Evolutionary conservation across 345 rosid species (phyloP), one percentile per base, ranked within the genome.

Genomic region (Excoecaria cochinchinensis): DNA sequence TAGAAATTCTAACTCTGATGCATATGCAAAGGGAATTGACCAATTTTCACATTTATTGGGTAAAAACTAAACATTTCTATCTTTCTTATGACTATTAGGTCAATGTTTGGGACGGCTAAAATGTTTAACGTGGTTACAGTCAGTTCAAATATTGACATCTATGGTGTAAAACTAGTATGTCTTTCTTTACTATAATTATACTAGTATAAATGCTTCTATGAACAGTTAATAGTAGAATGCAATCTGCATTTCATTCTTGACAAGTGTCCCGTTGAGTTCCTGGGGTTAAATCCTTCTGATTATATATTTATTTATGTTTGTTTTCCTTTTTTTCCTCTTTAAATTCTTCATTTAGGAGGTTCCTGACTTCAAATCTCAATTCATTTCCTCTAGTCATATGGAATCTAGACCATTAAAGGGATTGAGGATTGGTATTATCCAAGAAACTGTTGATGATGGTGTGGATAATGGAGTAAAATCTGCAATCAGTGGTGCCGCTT

Each of bases 331-430:
- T 31, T 31, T 31, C 31, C 31, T 31, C 31, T 31, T 31, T 31
- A 58, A 53, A 73, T 36, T 50, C 50, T 36, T 48, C 67, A 48
- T 79, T 62, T 85, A 94, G 97, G 94, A 83, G 80, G 93, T 90
- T 76, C 98, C 95, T 47, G 90, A 92, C 70, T 89, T 89, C 64
- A 75, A 82, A 15, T 82, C 90, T 42, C 89, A 86, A 71, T 87
- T 89, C 79, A 52, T 68, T 69, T 80, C 91, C 47, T 13, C 80
- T 74, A 82, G 79, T 63, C 67, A 58, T 56, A 67, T 83, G 73
- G 91, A 88, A 64, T 86, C 93, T 8, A 89, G 86, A 77, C 97
- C 97, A 59, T 77, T 94, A 76, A 83, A 89, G 76, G 98, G 95
- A 42, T 72, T 92, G 77, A 89, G 83, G 78, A 86, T 94, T 79